Base-by-base conservation (phyloP, 2,329 filamentous ascomycete species). In the Ophiostoma perfectum region DNA sequence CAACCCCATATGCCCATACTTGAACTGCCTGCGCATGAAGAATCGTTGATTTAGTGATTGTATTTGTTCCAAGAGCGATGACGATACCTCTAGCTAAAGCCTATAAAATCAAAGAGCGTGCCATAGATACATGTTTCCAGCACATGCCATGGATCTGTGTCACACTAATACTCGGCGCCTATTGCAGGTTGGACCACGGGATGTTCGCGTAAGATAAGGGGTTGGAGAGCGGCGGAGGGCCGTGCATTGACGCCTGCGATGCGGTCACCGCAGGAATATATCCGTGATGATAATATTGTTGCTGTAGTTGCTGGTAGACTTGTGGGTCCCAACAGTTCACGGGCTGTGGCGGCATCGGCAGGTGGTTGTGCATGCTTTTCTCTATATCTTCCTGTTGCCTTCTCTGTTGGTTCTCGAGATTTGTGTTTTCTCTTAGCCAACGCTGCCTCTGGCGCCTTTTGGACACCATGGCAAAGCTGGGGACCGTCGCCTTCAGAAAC, bases 381-480 rank as follows among this genome's bases (percentile, higher is more conserved):
- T 38, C 18, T 12, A 9, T 9, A n/a, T 42, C 5, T 63, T 38
- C 14, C 36, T 39, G 4, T 42, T 42, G 36, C 11, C 14, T 18
- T 5, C 12, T 27, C 9, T 45, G n/a, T 41, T 64, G 62, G n/a
- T 18, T 4, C 16, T 44, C 18, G 8, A 9, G 39, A 18, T 45
- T 36, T 45, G 38, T n/a, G 49, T 27, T 55, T 55, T 27, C 49
- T 4, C 18, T 55, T 55, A 64, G 12, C 68, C 64, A 71, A 11
- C 72, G 70, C 42, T 41, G 5, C 5, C 60, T 39, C 66, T 73
- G 72, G 2, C 72, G 70, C 44, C 64, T 60, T 58, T 68, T 72
- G 65, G 68, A 66, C 5, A 69, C 27, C 1, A 62, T 14, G 2
- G 72, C 71, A 68, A 70, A 73, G 18, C 69, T 55, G 9, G 72